These are phyloP conservation scores for Cucurbita maxima DNA, from an alignment of 306 rosid genomes.

Conservation along the genomic window DNA sequence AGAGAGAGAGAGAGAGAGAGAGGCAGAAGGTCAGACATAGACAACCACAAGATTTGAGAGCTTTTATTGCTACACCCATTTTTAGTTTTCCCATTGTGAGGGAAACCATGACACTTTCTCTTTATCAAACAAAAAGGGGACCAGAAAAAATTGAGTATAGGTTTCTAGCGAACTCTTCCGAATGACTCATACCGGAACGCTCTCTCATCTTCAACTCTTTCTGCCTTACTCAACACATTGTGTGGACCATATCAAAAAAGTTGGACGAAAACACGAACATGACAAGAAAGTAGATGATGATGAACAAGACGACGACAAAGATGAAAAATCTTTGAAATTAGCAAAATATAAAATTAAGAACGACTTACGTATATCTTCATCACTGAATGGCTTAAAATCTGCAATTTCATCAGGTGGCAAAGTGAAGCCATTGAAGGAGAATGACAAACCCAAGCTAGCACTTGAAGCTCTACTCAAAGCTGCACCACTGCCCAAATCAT, in stretches of 20 bases:
- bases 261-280: neutral
- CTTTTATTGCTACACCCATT: neutral
- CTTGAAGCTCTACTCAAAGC: slow-evolving; percentile 93
- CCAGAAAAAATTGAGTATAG: neutral
- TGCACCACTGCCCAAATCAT: slow-evolving; percentile 63
- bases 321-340: neutral
- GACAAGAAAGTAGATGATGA: neutral
- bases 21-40: neutral
- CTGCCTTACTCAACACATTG: neutral
- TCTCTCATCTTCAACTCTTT: slow-evolving; percentile 3
- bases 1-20: neutral
- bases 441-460: slow-evolving; percentile 88
- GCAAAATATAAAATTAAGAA: neutral
- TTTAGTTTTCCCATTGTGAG: neutral
- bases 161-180: neutral
- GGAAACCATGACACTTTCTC: slow-evolving; percentile 2
- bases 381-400: slow-evolving; percentile 74
- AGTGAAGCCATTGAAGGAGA: slow-evolving; percentile 85
- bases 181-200: neutral
- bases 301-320: neutral
- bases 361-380: slow-evolving; percentile 69
- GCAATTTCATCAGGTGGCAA: slow-evolving; percentile 76
- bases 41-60: neutral
- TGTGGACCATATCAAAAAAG: neutral
- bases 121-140: slow-evolving; percentile 3